A percentile compares a stretch with the other conserved stretches of the same genome.
Conservation (phyloP, 1,284 basidiomycete genomes). For the Austroboletus novae-zelandiae region DNA sequence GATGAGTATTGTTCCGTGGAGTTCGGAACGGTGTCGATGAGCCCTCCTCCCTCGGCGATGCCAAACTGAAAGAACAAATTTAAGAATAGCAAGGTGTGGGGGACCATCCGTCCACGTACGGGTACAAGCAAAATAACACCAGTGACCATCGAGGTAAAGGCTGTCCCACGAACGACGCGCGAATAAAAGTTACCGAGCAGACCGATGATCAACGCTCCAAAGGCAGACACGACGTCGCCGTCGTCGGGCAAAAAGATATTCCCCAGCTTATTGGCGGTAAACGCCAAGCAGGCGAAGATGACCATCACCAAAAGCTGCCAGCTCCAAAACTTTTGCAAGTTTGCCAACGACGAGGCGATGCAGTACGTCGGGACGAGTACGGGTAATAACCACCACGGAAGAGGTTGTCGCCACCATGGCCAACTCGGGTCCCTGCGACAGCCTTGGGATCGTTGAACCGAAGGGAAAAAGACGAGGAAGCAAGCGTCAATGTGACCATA, state of each 20-base stretch:
- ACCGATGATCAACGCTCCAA: constrained; percentile 82
- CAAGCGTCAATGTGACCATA: neutral
- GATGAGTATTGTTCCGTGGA: constrained; percentile 63
- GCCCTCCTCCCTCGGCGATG: constrained; percentile 81
- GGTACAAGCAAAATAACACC: constrained; percentile 84
- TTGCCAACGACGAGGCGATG: constrained; percentile 73
- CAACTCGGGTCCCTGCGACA: constrained; percentile 71
- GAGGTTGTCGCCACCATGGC: constrained; percentile 74
- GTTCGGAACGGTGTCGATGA: constrained; percentile 66
- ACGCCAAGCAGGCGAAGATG: constrained; percentile 73
- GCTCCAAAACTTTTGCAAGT: constrained; percentile 70
- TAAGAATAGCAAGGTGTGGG: constrained; percentile 1
- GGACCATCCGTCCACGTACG: constrained; percentile 38
- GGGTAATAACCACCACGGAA: constrained; percentile 77
- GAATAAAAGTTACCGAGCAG: constrained; percentile 81
- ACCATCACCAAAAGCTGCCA: constrained; percentile 78
- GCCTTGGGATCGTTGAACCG: constrained; percentile 37
- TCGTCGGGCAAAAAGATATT: constrained; percentile 48
- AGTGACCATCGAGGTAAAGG: constrained; percentile 89
- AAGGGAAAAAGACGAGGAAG: too few species aligned
- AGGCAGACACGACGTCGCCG: constrained; percentile 64
- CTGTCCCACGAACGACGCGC: constrained; percentile 71
- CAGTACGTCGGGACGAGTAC: constrained; percentile 79
- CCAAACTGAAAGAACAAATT: constrained; percentile 54
- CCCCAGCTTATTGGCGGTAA: constrained; percentile 63